A percentile compares a stretch with the other conserved stretches of the same genome.
Conservation (phyloP, 495 filamentous ascomycete genomes). For the Hypoxylon trugodes region DNA sequence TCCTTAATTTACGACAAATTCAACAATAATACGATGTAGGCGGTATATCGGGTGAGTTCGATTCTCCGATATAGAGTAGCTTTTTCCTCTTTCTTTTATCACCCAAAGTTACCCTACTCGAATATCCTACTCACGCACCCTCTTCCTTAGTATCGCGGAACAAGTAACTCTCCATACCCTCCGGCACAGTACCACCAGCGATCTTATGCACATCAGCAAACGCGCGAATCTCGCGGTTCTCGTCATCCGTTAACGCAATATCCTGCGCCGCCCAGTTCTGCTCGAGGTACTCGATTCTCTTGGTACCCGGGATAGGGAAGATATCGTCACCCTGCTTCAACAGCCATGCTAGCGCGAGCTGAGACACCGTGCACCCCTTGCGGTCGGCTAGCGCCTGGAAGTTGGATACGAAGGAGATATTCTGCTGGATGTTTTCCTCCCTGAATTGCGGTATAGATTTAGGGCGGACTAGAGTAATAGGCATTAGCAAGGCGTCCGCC, state of each 20-base stretch:
- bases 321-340: conserved; percentile 61
- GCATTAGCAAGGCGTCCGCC: too few relatives aligned
- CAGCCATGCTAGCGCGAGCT: conserved; percentile 63
- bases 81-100: too few relatives aligned
- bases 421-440: conserved; percentile 59
- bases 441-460: conserved; percentile 56
- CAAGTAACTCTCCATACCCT: background rate
- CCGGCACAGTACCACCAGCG: conserved; percentile 37
- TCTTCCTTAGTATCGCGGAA: conserved; percentile 36
- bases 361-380: conserved; percentile 56
- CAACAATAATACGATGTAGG: too few relatives aligned
- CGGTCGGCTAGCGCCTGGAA: conserved; percentile 53
- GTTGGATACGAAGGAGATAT: conserved; percentile 52
- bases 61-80: too few relatives aligned
- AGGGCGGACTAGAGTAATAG: too few relatives aligned
- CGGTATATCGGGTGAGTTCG: too few relatives aligned
- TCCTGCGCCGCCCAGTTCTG: conserved; percentile 62
- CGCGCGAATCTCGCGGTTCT: conserved; percentile 57
- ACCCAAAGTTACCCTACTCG: too few relatives aligned
- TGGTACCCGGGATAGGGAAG: conserved; percentile 67
- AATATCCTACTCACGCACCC: too few relatives aligned
- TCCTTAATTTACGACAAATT: too few relatives aligned
- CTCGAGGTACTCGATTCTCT: conserved; percentile 61
- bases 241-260: conserved; percentile 58
- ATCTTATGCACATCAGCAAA: conserved; percentile 52